These are phyloP conservation scores for Colletotrichum lupini DNA, from an alignment of 2,329 filamentous ascomycete species.

Conservation along the genomic window DNA sequence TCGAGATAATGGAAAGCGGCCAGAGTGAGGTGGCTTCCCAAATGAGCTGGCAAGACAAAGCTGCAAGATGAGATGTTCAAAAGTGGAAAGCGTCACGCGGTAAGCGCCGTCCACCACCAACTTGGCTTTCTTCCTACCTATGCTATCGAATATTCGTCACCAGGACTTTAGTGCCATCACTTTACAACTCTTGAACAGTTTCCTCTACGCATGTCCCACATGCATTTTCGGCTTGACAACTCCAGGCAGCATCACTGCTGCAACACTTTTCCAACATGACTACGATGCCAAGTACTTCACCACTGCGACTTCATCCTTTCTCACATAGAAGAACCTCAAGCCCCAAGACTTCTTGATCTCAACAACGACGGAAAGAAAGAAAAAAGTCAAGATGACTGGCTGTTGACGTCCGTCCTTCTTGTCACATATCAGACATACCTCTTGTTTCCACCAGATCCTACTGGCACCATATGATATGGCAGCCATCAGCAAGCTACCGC, in stretches of 20 bases:
- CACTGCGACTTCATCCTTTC: neutral
- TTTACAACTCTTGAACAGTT: neutral
- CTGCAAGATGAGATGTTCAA: slow-evolving; percentile 31
- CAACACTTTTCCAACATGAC: neutral
- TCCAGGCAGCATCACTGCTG: neutral
- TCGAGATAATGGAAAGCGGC: neutral
- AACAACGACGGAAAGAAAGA: neutral
- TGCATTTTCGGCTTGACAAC: neutral
- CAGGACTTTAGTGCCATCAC: neutral
- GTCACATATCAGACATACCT: neutral
- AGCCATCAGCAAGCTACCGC: neutral
- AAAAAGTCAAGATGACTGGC: neutral
- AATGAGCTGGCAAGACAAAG: slow-evolving; percentile 23
- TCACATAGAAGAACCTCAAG: neutral
- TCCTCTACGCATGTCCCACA: neutral
- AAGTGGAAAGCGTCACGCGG: slow-evolving; percentile 11
- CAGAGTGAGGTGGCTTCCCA: neutral
- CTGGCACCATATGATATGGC: neutral
- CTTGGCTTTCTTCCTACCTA: neutral
- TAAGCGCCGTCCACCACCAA: slow-evolving; percentile 1
- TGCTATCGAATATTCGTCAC: neutral
- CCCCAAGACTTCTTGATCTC: neutral
- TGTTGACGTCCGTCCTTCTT: neutral
- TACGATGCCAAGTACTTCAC: neutral
- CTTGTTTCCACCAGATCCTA: neutral